Percentiles rank a stretch among this genome's conserved stretches.
Conservation (phyloP, 129 eudicot species). For the Arctium lappa region DNA sequence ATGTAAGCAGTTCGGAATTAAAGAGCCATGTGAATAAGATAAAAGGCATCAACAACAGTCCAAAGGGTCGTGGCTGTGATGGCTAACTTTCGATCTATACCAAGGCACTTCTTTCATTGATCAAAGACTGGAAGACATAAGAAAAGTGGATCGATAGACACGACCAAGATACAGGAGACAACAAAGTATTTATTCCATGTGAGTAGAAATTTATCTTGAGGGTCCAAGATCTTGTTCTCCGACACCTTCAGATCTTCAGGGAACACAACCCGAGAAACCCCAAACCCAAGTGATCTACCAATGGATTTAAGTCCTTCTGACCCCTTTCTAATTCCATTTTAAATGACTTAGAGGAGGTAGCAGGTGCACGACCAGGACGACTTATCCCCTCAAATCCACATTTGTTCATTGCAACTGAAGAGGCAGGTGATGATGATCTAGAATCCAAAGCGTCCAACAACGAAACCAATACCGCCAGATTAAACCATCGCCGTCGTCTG, state of each 20-base stretch:
- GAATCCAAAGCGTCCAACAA: slow-evolving; percentile 77
- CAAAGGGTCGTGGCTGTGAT: slow-evolving; percentile 70
- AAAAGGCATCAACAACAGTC: slow-evolving; percentile 72
- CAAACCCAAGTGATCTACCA: slow-evolving; percentile 70
- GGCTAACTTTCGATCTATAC: slow-evolving; percentile 67
- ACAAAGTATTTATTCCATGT: slow-evolving; percentile 74
- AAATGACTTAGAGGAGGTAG: slow-evolving; percentile 63
- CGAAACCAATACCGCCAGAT: slow-evolving; percentile 8
- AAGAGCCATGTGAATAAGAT: slow-evolving; percentile 82
- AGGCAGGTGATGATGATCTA: slow-evolving; percentile 56
- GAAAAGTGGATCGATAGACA: slow-evolving; percentile 82
- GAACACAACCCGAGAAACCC: slow-evolving; percentile 84
- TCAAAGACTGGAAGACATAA: slow-evolving; percentile 79
- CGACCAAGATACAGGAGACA: slow-evolving; percentile 71
- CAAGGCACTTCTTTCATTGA: slow-evolving; percentile 43
- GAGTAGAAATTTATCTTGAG: slow-evolving; percentile 82
- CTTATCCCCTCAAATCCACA: slow-evolving; percentile 65
- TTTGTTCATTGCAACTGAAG: slow-evolving; percentile 52
- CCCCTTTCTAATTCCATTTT: slow-evolving; percentile 71
- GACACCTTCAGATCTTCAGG: slow-evolving; percentile 93
- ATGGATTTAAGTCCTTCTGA: slow-evolving; percentile 81
- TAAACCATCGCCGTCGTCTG: slow-evolving; percentile 12
- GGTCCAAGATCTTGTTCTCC: slow-evolving; percentile 81
- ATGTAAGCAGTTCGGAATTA: slow-evolving; percentile 90
- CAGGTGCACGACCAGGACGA: slow-evolving; percentile 34